Evolutionary conservation across 2,329 filamentous ascomycete species (phyloP), one percentile per base, ranked within the genome.

Genomic region (Cladophialophora carrionii): DNA sequence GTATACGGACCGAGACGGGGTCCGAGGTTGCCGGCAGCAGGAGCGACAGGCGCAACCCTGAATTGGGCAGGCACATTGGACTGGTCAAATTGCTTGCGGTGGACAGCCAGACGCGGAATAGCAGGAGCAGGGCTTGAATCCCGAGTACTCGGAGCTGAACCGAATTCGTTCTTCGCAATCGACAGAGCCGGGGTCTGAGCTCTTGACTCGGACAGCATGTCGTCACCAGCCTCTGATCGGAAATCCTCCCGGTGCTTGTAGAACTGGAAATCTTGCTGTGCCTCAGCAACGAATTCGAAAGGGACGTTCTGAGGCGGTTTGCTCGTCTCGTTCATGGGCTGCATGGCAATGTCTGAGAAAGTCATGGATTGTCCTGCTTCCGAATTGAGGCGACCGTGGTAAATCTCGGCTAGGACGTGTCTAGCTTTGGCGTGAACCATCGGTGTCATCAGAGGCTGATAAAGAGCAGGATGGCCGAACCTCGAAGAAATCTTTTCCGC

Each of bases 351-450:
- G 73, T 96, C 93, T 32, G 90, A 93, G 78, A 95, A 80, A 20
- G 70, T 67, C 22, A 75, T 74, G 62, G 83, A 80, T 0, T 84
- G 80, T n/a, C 82, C 83, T 1, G 82, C 83, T 29, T 86, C 85
- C 1, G 87, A 85, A 63, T 92, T 88, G 26, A 96, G 79, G 4
- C 94, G 88, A 10, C 93, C 94, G 26, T 88, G 88, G 76, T 97
- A 97, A 57, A 99, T 84, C 51, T 90, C 87, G n/a, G 89, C 88
- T 9, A 99, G 84, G 48, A 95, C 84, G 65, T 95, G 92, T 73
- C 95, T 91, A 2, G 92, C 91, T 77, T 90, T 96, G 61, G 91
- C 90, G 72, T 96, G 90, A 3, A 98, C 94, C 93, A 98, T 97
- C 2, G 94, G 94, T 0, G 92, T 96, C 72, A 94, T 93, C 22